A percentile compares a stretch with the other conserved stretches of the same genome.
phyloP scores from a whole-genome alignment of 1,284 basidiomycete genomes.

The Veloboletus limbatus region DNA sequence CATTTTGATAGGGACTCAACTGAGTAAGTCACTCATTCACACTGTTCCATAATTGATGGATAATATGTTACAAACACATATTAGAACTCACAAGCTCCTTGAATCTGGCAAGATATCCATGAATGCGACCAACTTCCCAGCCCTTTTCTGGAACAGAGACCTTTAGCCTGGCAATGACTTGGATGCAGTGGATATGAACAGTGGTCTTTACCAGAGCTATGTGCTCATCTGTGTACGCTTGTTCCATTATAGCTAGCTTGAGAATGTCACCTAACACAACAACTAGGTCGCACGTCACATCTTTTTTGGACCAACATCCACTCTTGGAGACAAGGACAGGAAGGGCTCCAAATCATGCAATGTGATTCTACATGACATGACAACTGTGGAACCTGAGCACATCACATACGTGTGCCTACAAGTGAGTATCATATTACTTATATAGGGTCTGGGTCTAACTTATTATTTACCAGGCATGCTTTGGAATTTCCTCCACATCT shows the following conservation, averaged over 20 bases:
- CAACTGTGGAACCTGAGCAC: background rate
- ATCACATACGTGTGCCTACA: background rate
- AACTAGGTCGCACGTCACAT: conserved; percentile 1
- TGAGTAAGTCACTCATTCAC: background rate
- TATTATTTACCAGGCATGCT: too few relatives aligned
- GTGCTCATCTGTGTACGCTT: conserved; percentile 1
- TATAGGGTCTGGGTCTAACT: too few relatives aligned
- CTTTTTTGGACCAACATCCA: background rate
- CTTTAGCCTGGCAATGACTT: background rate
- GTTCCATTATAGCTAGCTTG: too few relatives aligned
- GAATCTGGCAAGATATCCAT: background rate
- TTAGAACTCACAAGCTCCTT: background rate
- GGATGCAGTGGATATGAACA: background rate
- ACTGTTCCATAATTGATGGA: background rate
- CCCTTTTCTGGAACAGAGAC: conserved; percentile 2
- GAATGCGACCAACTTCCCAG: background rate
- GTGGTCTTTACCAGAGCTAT: conserved; percentile 1
- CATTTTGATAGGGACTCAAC: background rate
- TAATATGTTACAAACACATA: background rate
- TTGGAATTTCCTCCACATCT: too few relatives aligned
- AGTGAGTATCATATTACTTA: too few relatives aligned
- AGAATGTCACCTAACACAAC: too few relatives aligned
- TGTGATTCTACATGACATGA: conserved; percentile 1
- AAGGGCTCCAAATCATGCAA: background rate
- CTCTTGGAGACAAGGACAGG: background rate